These are phyloP conservation scores for Symbiodinium natans DNA, from an alignment of 73 alveolate genomes.

Conservation along the genomic window DNA sequence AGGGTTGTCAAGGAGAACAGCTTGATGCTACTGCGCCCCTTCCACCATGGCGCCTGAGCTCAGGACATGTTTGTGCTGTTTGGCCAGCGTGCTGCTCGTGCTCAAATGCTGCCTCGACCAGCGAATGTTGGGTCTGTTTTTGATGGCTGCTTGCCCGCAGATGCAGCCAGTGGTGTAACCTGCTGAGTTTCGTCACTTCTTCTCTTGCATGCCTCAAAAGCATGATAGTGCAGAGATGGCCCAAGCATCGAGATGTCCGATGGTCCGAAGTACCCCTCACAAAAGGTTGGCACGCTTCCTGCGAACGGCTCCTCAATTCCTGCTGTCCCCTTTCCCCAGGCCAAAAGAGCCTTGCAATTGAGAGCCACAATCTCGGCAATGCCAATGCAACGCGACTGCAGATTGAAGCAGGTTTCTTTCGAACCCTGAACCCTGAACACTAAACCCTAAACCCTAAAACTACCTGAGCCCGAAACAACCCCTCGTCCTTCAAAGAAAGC, in stretches of 20 bases:
- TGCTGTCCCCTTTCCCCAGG: neutral
- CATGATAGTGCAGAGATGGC: too few species aligned
- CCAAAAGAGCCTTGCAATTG: neutral
- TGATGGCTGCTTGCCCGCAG: slow-evolving; percentile 41
- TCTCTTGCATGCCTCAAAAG: neutral
- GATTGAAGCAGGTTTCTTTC: neutral
- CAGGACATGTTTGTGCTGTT: slow-evolving; percentile 86
- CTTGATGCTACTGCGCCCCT: too few species aligned
- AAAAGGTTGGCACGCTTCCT: too few species aligned
- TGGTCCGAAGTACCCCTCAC: too few species aligned
- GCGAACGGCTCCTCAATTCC: too few species aligned
- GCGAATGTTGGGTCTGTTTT: neutral
- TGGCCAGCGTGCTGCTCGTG: slow-evolving; percentile 86
- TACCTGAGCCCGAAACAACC: too few species aligned
- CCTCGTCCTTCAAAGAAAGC: too few species aligned
- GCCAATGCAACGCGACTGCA: neutral
- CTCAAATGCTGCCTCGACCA: slow-evolving; percentile 85
- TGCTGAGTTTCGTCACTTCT: neutral
- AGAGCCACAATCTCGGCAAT: neutral
- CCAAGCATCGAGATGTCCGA: too few species aligned
- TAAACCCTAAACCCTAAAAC: too few species aligned
- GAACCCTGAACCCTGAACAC: too few species aligned
- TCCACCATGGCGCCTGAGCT: too few species aligned
- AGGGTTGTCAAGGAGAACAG: too few species aligned
- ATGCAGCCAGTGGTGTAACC: neutral